These are phyloP conservation scores for Pyracantha coccinea DNA, from an alignment of 331 rosid species.

Conservation along the genomic window DNA sequence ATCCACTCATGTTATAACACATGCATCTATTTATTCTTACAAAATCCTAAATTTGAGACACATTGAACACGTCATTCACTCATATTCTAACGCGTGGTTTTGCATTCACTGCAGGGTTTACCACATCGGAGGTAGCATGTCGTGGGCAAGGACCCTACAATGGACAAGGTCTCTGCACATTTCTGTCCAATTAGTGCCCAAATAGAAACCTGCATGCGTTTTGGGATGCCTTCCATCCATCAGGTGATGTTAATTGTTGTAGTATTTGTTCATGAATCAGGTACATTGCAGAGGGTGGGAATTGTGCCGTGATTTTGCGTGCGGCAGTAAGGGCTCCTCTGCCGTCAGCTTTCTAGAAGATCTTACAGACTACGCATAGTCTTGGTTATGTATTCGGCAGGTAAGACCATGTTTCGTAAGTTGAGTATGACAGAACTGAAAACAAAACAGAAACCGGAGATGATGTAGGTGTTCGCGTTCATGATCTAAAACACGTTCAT, in stretches of 20 bases:
- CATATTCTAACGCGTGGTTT: too few relatives aligned
- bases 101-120: slow-evolving; percentile 40
- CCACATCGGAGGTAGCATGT: slow-evolving; percentile 56
- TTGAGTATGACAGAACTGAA: neutral
- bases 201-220: slow-evolving; percentile 51
- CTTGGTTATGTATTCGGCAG: slow-evolving; percentile 89
- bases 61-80: too few relatives aligned
- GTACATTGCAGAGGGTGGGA: slow-evolving; percentile 87
- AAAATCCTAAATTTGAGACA: too few relatives aligned
- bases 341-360: slow-evolving; percentile 80
- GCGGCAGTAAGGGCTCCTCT: slow-evolving; percentile 81
- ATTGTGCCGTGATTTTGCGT: slow-evolving; percentile 83
- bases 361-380: slow-evolving; percentile 72
- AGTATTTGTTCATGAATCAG: slow-evolving; percentile 40
- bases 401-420: slow-evolving; percentile 37
- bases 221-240: slow-evolving; percentile 81
- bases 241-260: neutral
- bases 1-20: too few relatives aligned
- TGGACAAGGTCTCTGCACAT: slow-evolving; percentile 69
- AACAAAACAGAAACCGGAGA: too few relatives aligned
- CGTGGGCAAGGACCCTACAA: slow-evolving; percentile 91
- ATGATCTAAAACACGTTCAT: neutral
- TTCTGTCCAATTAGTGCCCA: slow-evolving; percentile 55
- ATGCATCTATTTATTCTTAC: too few relatives aligned
- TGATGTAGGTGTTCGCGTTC: neutral